These are phyloP conservation scores for Xylaria intraflava DNA, from an alignment of 495 filamentous ascomycete species.

Conservation along the genomic window DNA sequence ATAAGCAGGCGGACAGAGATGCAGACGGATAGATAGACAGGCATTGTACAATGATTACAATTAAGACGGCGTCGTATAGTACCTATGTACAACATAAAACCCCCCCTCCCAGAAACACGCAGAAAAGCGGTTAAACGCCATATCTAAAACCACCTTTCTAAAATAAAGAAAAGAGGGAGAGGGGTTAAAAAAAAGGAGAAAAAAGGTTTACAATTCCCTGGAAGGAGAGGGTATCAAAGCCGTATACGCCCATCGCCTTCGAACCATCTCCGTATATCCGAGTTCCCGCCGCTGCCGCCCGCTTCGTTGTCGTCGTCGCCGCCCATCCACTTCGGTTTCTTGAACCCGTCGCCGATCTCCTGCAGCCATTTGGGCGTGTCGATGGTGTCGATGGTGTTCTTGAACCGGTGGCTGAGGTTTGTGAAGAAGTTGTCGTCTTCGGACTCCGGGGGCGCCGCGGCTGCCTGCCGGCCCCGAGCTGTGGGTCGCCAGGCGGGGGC, in stretches of 20 bases:
- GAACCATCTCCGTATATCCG: conserved; percentile 41
- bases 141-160: background rate
- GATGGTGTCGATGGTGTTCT: conserved; percentile 83
- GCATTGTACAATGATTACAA: too few relatives aligned
- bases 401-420: conserved; percentile 74
- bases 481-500: conserved; percentile 20
- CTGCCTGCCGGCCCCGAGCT: conserved; percentile 8
- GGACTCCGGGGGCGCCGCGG: conserved; percentile 36
- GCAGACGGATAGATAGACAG: too few relatives aligned
- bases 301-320: conserved; percentile 38
- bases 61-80: too few relatives aligned
- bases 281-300: conserved; percentile 19
- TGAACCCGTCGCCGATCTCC: conserved; percentile 56
- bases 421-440: conserved; percentile 79
- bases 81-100: background rate
- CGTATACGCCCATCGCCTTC: conserved; percentile 33
- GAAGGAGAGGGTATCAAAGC: conserved; percentile 9
- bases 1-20: too few relatives aligned
- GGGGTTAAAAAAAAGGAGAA: background rate
- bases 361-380: conserved; percentile 76
- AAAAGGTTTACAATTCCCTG: too few relatives aligned
- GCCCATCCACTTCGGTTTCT: conserved; percentile 81
- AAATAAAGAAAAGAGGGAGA: background rate
- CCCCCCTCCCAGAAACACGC: too few relatives aligned
- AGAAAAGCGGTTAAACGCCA: background rate